Percentiles rank a stretch among this genome's conserved stretches.
Conservation (phyloP, 257 asterid genomes). For the Jaltomata sinuosa region DNA sequence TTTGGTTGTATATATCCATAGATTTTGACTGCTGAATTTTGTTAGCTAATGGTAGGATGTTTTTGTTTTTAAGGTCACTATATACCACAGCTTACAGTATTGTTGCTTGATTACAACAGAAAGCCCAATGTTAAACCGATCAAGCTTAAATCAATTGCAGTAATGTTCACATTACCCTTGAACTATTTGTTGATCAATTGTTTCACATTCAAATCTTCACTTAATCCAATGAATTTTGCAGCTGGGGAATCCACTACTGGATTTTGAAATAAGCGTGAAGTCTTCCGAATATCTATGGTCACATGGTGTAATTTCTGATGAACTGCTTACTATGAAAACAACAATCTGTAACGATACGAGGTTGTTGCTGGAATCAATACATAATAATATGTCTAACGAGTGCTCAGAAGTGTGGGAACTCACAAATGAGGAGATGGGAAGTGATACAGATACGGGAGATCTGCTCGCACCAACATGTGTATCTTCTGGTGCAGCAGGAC, state of each 20-base stretch:
- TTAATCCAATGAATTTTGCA: background rate
- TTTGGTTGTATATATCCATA: background rate
- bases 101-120: conserved; percentile 18
- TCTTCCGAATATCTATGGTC: conserved; percentile 13
- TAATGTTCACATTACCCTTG: background rate
- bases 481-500: background rate
- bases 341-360: conserved; percentile 12
- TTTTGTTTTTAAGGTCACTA: conserved; percentile 11
- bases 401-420: background rate
- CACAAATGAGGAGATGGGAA: conserved; percentile 6
- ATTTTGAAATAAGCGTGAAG: conserved; percentile 3
- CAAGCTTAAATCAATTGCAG: conserved; percentile 23
- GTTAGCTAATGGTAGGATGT: too few species aligned
- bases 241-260: conserved; percentile 17
- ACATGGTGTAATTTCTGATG: conserved; percentile 22
- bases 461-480: conserved; percentile 3
- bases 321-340: conserved; percentile 7
- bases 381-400: background rate
- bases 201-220: background rate
- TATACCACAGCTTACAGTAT: conserved; percentile 14
- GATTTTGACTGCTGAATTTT: background rate
- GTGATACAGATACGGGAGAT: background rate
- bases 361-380: background rate
- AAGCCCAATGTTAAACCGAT: conserved; percentile 6
- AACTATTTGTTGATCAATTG: background rate